These are phyloP conservation scores for Beauveria asiatica DNA, from an alignment of 2,329 filamentous ascomycete genomes.

Conservation along the genomic window DNA sequence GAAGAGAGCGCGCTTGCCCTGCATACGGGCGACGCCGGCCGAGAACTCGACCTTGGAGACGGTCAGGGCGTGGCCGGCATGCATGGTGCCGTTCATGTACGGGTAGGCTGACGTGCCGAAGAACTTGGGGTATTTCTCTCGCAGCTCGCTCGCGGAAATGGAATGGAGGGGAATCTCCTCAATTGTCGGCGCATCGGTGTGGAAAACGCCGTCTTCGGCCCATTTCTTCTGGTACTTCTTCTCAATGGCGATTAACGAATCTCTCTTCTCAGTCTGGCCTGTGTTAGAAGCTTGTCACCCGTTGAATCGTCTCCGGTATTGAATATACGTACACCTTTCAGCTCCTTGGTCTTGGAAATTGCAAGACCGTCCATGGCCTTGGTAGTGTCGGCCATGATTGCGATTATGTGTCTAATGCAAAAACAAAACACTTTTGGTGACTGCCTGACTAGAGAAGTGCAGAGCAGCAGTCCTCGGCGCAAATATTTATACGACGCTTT, in stretches of 20 bases:
- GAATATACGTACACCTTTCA: slow-evolving; percentile 43
- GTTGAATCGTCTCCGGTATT: neutral
- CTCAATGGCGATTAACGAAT: slow-evolving; percentile 72
- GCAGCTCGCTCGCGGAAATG: slow-evolving; percentile 65
- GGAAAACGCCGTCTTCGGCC: slow-evolving; percentile 54
- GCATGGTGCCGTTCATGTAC: slow-evolving; percentile 82
- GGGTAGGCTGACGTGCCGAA: slow-evolving; percentile 53
- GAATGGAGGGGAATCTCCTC: slow-evolving; percentile 68
- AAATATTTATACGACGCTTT: neutral
- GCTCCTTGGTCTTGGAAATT: slow-evolving; percentile 52
- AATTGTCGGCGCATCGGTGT: slow-evolving; percentile 74
- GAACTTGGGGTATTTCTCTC: slow-evolving; percentile 80
- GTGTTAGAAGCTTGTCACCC: slow-evolving; percentile 13
- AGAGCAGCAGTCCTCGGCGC: neutral
- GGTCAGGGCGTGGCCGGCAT: slow-evolving; percentile 89
- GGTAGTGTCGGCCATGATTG: slow-evolving; percentile 37
- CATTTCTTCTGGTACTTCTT: slow-evolving; percentile 81
- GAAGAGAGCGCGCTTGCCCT: slow-evolving; percentile 79
- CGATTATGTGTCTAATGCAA: neutral
- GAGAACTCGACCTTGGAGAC: slow-evolving; percentile 90
- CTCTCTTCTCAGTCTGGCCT: slow-evolving; percentile 72
- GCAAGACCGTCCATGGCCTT: slow-evolving; percentile 43
- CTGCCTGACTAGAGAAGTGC: neutral
- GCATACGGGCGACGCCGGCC: slow-evolving; percentile 78
- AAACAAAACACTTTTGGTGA: neutral